A percentile compares a stretch with the other conserved stretches of the same genome.
phyloP scores from a whole-genome alignment of 31 red algal species.

The Endocladia muricata region DNA sequence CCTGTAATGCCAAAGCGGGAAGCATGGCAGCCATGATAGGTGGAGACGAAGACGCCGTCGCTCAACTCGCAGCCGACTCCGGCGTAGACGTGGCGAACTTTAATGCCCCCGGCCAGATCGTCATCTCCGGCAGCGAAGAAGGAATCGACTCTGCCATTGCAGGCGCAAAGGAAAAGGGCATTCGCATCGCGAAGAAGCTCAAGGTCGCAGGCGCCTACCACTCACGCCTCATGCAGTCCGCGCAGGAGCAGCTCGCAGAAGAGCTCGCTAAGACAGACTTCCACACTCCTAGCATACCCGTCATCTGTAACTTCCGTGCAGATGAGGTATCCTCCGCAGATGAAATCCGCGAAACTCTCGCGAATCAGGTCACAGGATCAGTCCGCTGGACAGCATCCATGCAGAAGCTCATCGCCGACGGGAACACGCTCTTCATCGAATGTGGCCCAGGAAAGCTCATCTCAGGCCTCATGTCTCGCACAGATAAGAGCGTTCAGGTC shows the following conservation, averaged over 20 bases:
- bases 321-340: constrained; percentile 40
- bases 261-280: constrained; percentile 55
- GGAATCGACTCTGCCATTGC: constrained; percentile 61
- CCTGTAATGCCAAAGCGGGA: constrained; percentile 70
- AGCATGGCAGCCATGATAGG: constrained; percentile 87
- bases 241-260: constrained; percentile 55
- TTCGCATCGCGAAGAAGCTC: constrained; percentile 68
- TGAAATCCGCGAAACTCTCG: constrained; percentile 40
- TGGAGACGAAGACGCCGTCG: constrained; percentile 46
- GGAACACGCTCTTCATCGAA: too few relatives aligned
- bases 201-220: constrained; percentile 95
- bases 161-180: constrained; percentile 32
- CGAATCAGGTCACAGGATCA: constrained; percentile 81
- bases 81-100: constrained; percentile 89
- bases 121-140: constrained; percentile 73
- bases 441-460: too few relatives aligned
- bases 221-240: constrained; percentile 92
- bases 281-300: constrained; percentile 52
- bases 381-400: constrained; percentile 79
- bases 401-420: too few relatives aligned
- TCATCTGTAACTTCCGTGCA: constrained; percentile 78
- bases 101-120: constrained; percentile 94
- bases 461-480: too few relatives aligned
- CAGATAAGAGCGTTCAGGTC: too few relatives aligned
- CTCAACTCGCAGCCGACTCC: neutral